Base-by-base conservation (phyloP, 805 yeast genomes). In the Gaillardinia entomophila region DNA sequence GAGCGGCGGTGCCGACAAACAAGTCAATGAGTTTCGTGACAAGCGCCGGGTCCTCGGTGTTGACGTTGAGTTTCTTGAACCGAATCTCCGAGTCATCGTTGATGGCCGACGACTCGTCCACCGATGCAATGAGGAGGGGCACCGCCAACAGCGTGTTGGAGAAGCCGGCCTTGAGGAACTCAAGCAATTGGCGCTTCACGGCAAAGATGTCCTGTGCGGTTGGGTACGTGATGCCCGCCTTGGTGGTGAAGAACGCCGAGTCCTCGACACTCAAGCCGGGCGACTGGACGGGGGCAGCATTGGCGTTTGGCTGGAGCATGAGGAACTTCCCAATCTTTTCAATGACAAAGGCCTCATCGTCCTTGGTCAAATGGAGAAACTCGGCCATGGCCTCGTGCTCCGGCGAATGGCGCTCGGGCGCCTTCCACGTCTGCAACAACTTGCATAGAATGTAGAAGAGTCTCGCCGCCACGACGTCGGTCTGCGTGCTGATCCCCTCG, bases 241-340 rank as follows among this genome's bases (percentile, higher is more conserved):
- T 74, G 33, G 67, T 69, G 0, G 86, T 80, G 43, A 86, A 75
- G 43, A 80, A 85, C 1, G 73, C 51, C 13, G 73, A 69, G 26
- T 82, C 87, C 0, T 50, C 49, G 0, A 65, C 52, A 11, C 79
- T 62, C 32, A 88, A 56, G 0, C 95, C 95, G 0, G 90, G 87
- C 36, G 76, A 68, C 45, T 37, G 51, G 34, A 34, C 55, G 38
- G 31, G 67, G 51, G 26, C 53, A 35, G 43, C 35, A 6, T 41
- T 27, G 0, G 48, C 28, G 23, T 34, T 49, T 1, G 88, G 79
- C 27, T 60, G 60, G 22, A 85, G 53, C 30, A 84, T 43, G 49
- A 84, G 71, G 38, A 84, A 70, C 33, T 75, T 69, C 7, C 75
- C 64, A 24, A 82, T 70, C 33, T 67, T 67, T 3, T 55, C 49